These are phyloP conservation scores for Silene latifolia DNA, from an alignment of 148 eudicot genomes.

Conservation along the genomic window DNA sequence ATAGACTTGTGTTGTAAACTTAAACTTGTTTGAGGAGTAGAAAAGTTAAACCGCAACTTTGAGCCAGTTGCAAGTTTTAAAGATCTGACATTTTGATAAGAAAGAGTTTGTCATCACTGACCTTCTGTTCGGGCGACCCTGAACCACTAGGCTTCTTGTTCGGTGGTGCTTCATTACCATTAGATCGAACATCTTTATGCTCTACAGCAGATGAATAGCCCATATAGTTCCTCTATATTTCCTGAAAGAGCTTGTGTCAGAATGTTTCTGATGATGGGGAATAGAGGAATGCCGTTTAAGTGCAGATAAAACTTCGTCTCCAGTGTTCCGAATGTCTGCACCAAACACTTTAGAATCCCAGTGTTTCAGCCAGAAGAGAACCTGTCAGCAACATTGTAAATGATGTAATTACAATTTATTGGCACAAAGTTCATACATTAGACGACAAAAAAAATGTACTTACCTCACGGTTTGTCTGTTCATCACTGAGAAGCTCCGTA, in stretches of 20 bases:
- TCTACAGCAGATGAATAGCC: conserved; percentile 26
- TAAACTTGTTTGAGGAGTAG: background rate
- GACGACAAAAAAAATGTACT: conserved; percentile 3
- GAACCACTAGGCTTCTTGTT: conserved; percentile 47
- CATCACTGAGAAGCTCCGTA: conserved; percentile 96
- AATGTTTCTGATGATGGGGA: conserved; percentile 51
- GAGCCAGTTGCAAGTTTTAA: background rate
- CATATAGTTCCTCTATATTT: conserved; percentile 39
- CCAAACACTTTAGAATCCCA: conserved; percentile 97
- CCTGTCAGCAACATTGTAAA: conserved; percentile 42
- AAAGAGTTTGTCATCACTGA: conserved; percentile 30
- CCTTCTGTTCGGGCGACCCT: conserved; percentile 89
- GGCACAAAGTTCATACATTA: conserved; percentile 1
- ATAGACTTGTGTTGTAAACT: too few species aligned
- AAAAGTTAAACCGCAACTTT: background rate
- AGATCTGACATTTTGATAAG: background rate
- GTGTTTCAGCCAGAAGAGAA: conserved; percentile 92
- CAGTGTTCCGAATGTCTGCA: conserved; percentile 68
- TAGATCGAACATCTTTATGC: conserved; percentile 39
- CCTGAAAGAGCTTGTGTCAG: conserved; percentile 40
- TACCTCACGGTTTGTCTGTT: conserved; percentile 96
- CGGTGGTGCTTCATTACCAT: conserved; percentile 36
- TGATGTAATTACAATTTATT: conserved; percentile 1
- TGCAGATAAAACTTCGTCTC: conserved; percentile 79
- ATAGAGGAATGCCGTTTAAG: conserved; percentile 72